Base-by-base conservation (phyloP, 2,329 filamentous ascomycete species). In the Calonectria hawksworthii region DNA sequence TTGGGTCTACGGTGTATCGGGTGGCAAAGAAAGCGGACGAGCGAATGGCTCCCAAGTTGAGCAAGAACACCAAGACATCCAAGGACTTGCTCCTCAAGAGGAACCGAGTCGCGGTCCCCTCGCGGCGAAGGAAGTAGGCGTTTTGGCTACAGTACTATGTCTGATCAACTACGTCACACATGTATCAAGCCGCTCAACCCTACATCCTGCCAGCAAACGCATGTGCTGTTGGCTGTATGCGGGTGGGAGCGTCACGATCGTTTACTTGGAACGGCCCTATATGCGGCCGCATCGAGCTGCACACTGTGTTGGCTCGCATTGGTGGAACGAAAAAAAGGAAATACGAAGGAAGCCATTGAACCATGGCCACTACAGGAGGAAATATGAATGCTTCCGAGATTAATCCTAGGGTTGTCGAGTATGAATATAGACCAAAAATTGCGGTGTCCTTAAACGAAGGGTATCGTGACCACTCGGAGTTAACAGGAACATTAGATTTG, bases 1-100 rank as follows among this genome's bases (percentile, higher is more conserved):
- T 91, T n/a, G 90, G 90, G 2, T 84, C 86, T 16, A 92, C 90
- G 3, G 86, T 90, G 67, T 92, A 90, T 79, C 85, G 90, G 26
- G 88, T 91, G 75, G 83, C 84, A 8, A 85, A 84, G 69, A 84
- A 85, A 78, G 83, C 81, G n/a, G 88, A 90, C 70, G 78, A 82
- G 77, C 85, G 85, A 70, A 83, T 92, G 76, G 87, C 89, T 68
- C 90, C 90, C 30, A 88, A 86, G 83, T 74, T 80, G 74, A 84
- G 84, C 77, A 89, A 87, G 83, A 78, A 86, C 41, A 81, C 88
- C 10, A 83, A 83, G 71, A 84, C 82, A 70, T 77, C 84, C 23
- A 90, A 87, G 84, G 84, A 88, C 70, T 77, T 83, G 30, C 82
- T 92, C 36, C 76, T 91, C 73, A 84, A 80, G 78, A 86, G 91